phyloP scores from a whole-genome alignment of 169 alveolate genomes.

The Plasmodium falciparum region DNA sequence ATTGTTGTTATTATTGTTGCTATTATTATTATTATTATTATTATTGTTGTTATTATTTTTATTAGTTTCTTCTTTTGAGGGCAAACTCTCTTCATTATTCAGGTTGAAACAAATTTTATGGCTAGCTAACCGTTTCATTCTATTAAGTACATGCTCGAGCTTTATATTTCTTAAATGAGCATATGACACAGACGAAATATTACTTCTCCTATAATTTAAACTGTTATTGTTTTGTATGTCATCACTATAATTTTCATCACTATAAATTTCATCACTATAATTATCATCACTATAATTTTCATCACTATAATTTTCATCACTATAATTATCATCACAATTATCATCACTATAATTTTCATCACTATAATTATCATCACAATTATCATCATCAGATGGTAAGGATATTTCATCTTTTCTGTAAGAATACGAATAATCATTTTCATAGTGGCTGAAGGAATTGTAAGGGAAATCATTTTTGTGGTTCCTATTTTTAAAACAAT shows the following conservation, averaged over 20 bases:
- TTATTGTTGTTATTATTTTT: not conserved
- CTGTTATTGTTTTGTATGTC: not conserved
- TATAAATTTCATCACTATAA: not conserved
- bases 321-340: not conserved
- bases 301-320: not conserved
- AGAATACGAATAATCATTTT: too few relatives aligned
- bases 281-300: not conserved
- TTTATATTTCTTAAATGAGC: conserved; percentile 44
- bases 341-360: not conserved
- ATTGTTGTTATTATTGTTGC: not conserved
- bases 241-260: not conserved
- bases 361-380: not conserved
- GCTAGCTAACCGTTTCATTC: conserved; percentile 54
- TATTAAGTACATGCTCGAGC: conserved; percentile 60
- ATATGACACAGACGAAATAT: conserved; percentile 25
- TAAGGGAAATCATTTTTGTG: not conserved
- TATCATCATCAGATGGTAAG: too few relatives aligned
- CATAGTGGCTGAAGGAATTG: too few relatives aligned
- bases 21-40: not conserved
- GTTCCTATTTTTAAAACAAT: not conserved
- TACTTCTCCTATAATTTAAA: not conserved
- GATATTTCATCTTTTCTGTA: too few relatives aligned
- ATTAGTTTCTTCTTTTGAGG: not conserved
- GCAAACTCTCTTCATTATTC: not conserved
- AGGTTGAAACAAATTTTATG: conserved; percentile 2